Evolutionary conservation across 352 stramenopile species (phyloP).

Genomic region (Plasmopara viticola): DNA sequence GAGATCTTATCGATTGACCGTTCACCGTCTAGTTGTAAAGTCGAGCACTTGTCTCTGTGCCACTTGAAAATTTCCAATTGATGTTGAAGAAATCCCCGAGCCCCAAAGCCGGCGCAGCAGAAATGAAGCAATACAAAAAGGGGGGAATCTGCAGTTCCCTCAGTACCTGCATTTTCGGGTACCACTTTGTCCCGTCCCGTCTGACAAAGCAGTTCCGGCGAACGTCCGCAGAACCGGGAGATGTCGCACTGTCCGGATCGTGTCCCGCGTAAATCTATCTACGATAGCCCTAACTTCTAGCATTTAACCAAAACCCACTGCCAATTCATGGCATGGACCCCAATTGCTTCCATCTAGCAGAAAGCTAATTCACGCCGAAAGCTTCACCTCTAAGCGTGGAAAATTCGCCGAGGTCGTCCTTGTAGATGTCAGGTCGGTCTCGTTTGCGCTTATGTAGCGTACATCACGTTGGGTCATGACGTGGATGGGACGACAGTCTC

Average conservation of each 20-base stretch:
- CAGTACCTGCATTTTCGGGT: background rate
- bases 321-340: too few relatives aligned
- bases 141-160: too few relatives aligned
- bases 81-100: constrained; percentile 4
- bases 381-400: too few relatives aligned
- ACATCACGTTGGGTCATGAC: constrained; percentile 26
- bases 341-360: too few relatives aligned
- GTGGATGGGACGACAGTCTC: constrained; percentile 30
- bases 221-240: constrained; percentile 17
- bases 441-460: constrained; percentile 24
- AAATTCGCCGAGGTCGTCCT: background rate
- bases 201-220: constrained; percentile 12
- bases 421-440: background rate
- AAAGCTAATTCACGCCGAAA: too few relatives aligned
- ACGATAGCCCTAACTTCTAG: too few relatives aligned
- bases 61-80: background rate
- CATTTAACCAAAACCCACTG: too few relatives aligned
- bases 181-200: constrained; percentile 15
- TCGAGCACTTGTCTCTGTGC: too few relatives aligned
- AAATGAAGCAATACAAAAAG: background rate
- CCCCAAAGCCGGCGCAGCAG: constrained; percentile 5
- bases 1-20: too few relatives aligned
- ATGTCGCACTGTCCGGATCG: constrained; percentile 5
- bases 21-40: constrained; percentile 15
- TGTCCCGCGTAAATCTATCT: too few relatives aligned